Evolutionary conservation across 2,329 filamentous ascomycete species (phyloP), one percentile per base, ranked within the genome.

Genomic region (Exserohilum turcica): DNA sequence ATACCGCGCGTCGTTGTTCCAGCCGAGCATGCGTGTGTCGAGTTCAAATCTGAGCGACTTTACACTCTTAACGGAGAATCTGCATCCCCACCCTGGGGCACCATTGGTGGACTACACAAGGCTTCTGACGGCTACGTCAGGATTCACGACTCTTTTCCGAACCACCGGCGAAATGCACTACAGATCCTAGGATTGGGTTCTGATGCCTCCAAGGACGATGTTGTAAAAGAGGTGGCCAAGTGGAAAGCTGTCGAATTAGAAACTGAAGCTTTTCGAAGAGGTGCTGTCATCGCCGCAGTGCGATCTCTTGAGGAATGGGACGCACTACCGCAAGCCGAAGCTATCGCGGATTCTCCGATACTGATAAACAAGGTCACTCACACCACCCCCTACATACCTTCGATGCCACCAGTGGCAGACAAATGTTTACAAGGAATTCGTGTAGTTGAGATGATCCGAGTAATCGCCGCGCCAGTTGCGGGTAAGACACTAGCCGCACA

Each of bases 11-110:
- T 83, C 1, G 74, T 61, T 1, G 78, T 84, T 0, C 71, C 76
- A 1, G 68, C 76, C 0, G 68, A 76, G 18, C 79, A 83, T 56
- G 81, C 82, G 0, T 67, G 73, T 6, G 63, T 78, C 3, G 83
- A 85, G 55, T 86, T 83, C 68, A 77, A 78, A 18, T 84, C 81
- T 0, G 82, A 84, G 55, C 67, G 77, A 1, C 66, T 84, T 1
- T 82, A 82, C 50, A 68, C 66, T 0, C 64, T 85, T 3, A 65
- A 78, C 19, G 75, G 73, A 3, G 64, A 71, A n/a, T 63, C 71
- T 12, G 55, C 59, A 3, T 60, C 67, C 0, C 68, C 74, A 0
- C 45, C 69, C 0, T 79, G 75, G 70, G 77, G 76, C 0, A 67
- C 74, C 0, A 75, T 85, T 3, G 80, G 82, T 2, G 83, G 82